Evolutionary conservation across 1,139 yeast genomes (phyloP), one percentile per base, ranked within the genome.

Genomic region (Sugiyamaella neomexicana): DNA sequence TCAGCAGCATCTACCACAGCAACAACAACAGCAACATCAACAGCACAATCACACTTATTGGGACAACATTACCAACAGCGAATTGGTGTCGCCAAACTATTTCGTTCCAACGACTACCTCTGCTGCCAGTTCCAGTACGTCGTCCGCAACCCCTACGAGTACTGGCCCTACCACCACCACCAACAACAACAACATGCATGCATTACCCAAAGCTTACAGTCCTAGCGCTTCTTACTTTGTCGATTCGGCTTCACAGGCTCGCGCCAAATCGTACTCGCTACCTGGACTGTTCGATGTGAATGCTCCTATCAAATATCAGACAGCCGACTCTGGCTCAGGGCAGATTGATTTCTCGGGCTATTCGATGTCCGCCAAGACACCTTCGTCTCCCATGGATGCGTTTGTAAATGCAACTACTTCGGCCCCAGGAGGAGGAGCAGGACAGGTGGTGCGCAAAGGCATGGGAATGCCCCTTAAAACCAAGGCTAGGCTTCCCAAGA

Each of bases 1-100:
- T n/a, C 50, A 4, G 2, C 41, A 13, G 27, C 25, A n/a, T 7
- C 10, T 27, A 29, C 52, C 25, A 20, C 25, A 20, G 5, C 25
- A 20, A 20, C 25, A 3, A 20, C 25, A 20, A 3, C 25, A 20
- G 5, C 25, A 20, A 5, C 25, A 29, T 2, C 34, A 29, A 29
- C 34, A 29, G n/a, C 34, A 23, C 16, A 34, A 13, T 13, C 38
- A 45, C 40, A 59, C 62, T 6, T 62, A 62, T 53, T 62, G 65
- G 65, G 65, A 62, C 46, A 62, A 62, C 41, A 55, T 61, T 10
- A 52, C 61, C 27, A 62, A 62, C 53, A 55, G 59, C 31, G 65
- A 62, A 53, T 56, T 60, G 20, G 63, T 62, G 13, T 58, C 64
- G 13, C 65, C 63, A 17, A 58, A 59, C 48, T 59, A 55, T 52